phyloP scores from a whole-genome alignment of 2,329 filamentous ascomycete genomes.

The Alternaria triticina region DNA sequence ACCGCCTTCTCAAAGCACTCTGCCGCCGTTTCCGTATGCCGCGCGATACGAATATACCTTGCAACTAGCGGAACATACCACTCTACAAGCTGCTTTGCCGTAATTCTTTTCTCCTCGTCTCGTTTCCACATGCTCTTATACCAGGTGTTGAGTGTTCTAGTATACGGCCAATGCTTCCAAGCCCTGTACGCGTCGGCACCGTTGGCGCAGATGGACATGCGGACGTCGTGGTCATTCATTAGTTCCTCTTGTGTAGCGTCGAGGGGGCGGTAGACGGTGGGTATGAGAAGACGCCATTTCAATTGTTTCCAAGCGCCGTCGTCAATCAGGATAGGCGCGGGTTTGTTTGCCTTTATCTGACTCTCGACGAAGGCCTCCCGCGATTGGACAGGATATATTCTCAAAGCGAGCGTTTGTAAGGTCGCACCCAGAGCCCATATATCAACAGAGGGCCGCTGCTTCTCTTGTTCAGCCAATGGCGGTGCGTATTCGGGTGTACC shows the following conservation, averaged over 20 bases:
- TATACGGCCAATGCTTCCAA: constrained; percentile 14
- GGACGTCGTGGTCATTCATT: neutral
- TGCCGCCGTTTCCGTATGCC: neutral
- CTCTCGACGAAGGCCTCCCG: constrained; percentile 1
- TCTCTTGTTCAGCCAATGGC: constrained; percentile 9
- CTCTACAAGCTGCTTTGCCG: neutral
- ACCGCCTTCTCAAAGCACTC: neutral
- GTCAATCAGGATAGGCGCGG: neutral
- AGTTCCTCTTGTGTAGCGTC: constrained; percentile 10
- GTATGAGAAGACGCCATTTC: neutral
- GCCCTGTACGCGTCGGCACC: neutral
- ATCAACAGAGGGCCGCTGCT: constrained; percentile 21
- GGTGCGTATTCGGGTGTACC: constrained; percentile 33
- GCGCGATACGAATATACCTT: neutral
- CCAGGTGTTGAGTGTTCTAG: constrained; percentile 15
- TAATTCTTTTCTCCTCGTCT: neutral
- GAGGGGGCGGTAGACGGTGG: constrained; percentile 22
- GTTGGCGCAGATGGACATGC: neutral
- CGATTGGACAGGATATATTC: constrained; percentile 13
- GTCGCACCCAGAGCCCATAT: constrained; percentile 33
- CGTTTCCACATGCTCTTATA: constrained; percentile 14
- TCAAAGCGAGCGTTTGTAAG: constrained; percentile 26
- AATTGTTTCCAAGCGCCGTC: neutral
- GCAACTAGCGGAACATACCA: constrained; percentile 1
- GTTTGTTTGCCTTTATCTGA: neutral